Base-by-base conservation (phyloP, 2,329 filamentous ascomycete species). In the Emmonsiellopsis sp. region DNA sequence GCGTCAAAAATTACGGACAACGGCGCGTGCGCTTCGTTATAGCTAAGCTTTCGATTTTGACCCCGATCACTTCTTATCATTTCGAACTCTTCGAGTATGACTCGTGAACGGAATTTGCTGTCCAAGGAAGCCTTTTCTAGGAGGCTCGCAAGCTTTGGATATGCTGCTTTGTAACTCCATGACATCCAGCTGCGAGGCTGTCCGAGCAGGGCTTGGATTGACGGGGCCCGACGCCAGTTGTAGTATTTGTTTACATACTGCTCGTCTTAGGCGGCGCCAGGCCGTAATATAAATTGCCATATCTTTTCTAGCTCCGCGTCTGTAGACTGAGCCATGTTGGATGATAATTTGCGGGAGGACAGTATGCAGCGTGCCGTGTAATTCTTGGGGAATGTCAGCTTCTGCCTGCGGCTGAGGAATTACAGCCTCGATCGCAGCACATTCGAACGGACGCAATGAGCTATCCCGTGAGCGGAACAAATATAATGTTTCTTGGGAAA, bases 101-200 rank as follows among this genome's bases (percentile, higher is more conserved):
- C 53, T 30, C 45, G 53, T 15, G 47, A 51, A 3, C 49, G 48
- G 6, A 50, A 54, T 26, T 45, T 45, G 42, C 42, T 15, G 11
- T 54, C 49, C 35, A 54, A 52, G 10, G 53, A 54, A 44, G 49
- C 43, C 15, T 43, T 50, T 32, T 50, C 48, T 8, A 54, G 30
- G 42, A 54, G 50, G 8, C 32, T 26, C 6, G 43, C 44, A 32
- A 54, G 53, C 13, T 47, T 54, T 15, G 49, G 53, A 38, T 54
- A 54, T 32, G 53, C 53, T 9, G 53, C 53, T 31, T 16, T 50
- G 16, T 54, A 54, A 7, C 48, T 46, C 53, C 53, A 54, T 26
- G 53, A 52, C 50, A 46, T 46, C 50, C 50, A 52, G 7, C n/a
- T 45, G n/a, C 50, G 50, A 43, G 50, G 50, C 32, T 43, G 41